These are phyloP conservation scores for Mortierella antarctica DNA, from an alignment of 192 early-diverging fungal genomes.

Conservation along the genomic window DNA sequence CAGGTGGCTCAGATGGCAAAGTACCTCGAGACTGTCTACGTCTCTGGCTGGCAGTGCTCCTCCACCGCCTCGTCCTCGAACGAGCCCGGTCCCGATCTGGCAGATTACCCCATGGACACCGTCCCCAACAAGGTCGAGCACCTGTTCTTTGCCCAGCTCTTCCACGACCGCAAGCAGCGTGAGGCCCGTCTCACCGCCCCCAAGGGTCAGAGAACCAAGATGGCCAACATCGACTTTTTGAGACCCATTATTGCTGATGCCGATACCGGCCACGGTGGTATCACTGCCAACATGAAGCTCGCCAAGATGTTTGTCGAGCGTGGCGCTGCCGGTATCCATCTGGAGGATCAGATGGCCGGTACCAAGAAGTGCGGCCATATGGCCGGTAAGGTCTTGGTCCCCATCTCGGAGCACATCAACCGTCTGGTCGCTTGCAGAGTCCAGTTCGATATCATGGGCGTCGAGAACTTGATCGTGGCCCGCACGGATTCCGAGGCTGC, in stretches of 20 bases:
- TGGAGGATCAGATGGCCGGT: constrained; percentile 92
- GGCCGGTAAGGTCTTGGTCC: constrained; percentile 99
- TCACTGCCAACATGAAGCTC: constrained; percentile 97
- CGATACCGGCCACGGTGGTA: constrained; percentile 98
- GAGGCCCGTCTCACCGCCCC: constrained; percentile 85
- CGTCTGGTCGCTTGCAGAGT: constrained; percentile 93
- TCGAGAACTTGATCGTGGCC: constrained; percentile 92
- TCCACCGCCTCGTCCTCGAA: constrained; percentile 95
- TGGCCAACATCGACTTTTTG: constrained; percentile 87
- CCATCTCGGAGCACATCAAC: constrained; percentile 98
- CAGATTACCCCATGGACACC: constrained; percentile 98
- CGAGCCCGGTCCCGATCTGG: constrained; percentile 98
- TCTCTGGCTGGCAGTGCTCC: constrained; percentile 98
- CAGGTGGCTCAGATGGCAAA: constrained; percentile 97
- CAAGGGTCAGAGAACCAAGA: constrained; percentile 71
- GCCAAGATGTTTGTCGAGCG: constrained; percentile 98
- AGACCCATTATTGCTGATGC: constrained; percentile 97
- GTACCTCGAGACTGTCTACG: constrained; percentile 96
- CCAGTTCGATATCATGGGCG: constrained; percentile 98
- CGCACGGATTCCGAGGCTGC: constrained; percentile 98
- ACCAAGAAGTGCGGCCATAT: constrained; percentile 99
- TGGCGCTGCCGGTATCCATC: constrained; percentile 94
- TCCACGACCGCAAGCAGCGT: constrained; percentile 97
- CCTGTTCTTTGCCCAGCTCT: constrained; percentile 95
- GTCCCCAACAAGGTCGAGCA: constrained; percentile 99